phyloP scores from a whole-genome alignment of 2,329 filamentous ascomycete species.

The Monosporascus sp. region DNA sequence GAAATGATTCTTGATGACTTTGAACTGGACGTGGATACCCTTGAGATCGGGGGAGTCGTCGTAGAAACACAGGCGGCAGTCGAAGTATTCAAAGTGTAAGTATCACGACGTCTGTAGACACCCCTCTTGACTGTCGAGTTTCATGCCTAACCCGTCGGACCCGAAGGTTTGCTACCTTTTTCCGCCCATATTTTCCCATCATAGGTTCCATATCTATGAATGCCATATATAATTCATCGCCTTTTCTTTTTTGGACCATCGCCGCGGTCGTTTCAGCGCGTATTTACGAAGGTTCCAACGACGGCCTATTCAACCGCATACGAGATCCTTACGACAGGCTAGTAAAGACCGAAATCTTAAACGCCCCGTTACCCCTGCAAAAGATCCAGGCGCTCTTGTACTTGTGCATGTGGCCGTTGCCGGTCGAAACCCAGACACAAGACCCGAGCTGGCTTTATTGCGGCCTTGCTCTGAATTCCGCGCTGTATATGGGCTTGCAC shows the following conservation, averaged over 20 bases:
- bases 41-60: conserved; percentile 13
- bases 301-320: conserved; percentile 16
- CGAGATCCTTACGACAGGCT: conserved; percentile 17
- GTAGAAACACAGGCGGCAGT: conserved; percentile 13
- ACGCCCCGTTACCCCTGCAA: conserved; percentile 20
- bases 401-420: conserved; percentile 23
- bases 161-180: conserved; percentile 18
- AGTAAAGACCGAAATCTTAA: conserved; percentile 14
- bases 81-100: conserved; percentile 20
- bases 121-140: background rate
- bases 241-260: conserved; percentile 26
- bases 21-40: conserved; percentile 13
- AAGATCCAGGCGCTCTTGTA: conserved; percentile 24
- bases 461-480: conserved; percentile 24
- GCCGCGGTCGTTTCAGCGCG: conserved; percentile 17
- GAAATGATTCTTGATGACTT: conserved; percentile 16
- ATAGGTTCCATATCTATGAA: conserved; percentile 20
- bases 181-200: conserved; percentile 23
- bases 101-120: background rate
- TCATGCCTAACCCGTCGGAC: background rate
- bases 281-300: conserved; percentile 8
- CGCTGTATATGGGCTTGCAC: conserved; percentile 23
- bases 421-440: conserved; percentile 14
- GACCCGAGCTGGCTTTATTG: conserved; percentile 27
- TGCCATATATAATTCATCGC: conserved; percentile 17